Evolutionary conservation across 2,329 filamentous ascomycete genomes (phyloP), one percentile per base, ranked within the genome.

Genomic region (Venturia aucupariae): DNA sequence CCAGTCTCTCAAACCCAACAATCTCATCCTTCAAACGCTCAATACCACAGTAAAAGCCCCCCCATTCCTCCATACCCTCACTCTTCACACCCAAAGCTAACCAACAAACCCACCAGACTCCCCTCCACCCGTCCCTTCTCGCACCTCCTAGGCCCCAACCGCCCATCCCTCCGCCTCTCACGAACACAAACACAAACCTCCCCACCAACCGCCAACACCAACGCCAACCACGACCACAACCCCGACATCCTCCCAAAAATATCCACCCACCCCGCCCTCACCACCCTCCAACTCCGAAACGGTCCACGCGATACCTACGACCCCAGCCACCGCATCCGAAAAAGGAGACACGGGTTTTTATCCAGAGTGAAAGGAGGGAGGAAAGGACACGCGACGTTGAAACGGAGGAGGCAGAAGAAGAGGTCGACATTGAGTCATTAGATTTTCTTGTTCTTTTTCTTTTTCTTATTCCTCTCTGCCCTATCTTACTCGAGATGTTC

Each of bases 341-440:
- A 87, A 75, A 77, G 85, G 67, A 78, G 84, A 69, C 82, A 85
- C 74, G 84, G 84, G 2, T 87, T 85, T 70, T 71, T 87, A 66
- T 75, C 80, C 11, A 73, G 85, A 69, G 67, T 84, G 66, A 76
- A 77, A 70, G 78, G 78, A 27, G 78, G 80, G 38, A 62, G 64
- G 70, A 81, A 78, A 62, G 85, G 85, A 30, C 75, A 81, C 70
- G 79, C 79, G 72, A 76, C 81, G 60, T 68, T 87, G 68, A 79
- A 78, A 73, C 77, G 83, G 71, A 77, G 84, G 72, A 75, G 77
- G 69, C 71, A 78, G 64, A 86, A 83, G 77, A 80, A 81, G 30
- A 77, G 83, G 72, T 79, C 73, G 68, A 75, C 72, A 61, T 70
- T 84, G 73, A 83, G 80, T 71, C 83, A 82, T 78, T 84, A 61